phyloP scores from a whole-genome alignment of 2,329 filamentous ascomycete species.

The Ophiostoma perfectum region DNA sequence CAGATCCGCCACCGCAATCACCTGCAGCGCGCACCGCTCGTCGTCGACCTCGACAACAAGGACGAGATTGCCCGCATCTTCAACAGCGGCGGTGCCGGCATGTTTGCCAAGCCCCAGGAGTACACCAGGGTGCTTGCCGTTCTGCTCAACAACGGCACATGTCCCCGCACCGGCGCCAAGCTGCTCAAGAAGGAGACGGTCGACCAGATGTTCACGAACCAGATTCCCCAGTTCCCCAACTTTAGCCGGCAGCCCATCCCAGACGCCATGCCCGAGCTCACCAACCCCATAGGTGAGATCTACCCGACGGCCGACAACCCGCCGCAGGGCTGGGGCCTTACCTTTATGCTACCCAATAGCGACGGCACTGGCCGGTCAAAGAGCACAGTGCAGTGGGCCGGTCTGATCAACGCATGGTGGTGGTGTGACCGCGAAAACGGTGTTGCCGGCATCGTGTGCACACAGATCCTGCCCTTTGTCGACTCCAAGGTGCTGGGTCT shows the following conservation, averaged over 20 bases:
- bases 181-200: constrained; percentile 53
- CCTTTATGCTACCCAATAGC: constrained; percentile 46
- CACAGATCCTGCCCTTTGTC: constrained; percentile 44
- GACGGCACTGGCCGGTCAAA: constrained; percentile 45
- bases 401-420: constrained; percentile 53
- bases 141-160: constrained; percentile 56
- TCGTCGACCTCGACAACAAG: constrained; percentile 19
- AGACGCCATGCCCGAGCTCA: constrained; percentile 42
- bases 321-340: constrained; percentile 58
- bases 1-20: constrained; percentile 37
- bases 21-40: constrained; percentile 21
- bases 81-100: constrained; percentile 42
- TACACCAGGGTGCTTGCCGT: constrained; percentile 50
- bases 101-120: constrained; percentile 40
- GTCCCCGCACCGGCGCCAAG: constrained; percentile 46
- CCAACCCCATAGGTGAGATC: constrained; percentile 43
- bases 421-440: constrained; percentile 55
- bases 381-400: constrained; percentile 49
- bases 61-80: constrained; percentile 24
- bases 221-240: constrained; percentile 48
- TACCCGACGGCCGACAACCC: constrained; percentile 40
- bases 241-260: constrained; percentile 41
- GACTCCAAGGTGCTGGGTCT: constrained; percentile 36
- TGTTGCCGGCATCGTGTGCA: constrained; percentile 44
- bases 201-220: constrained; percentile 57